A percentile compares a stretch with the other conserved stretches of the same genome.
phyloP scores from a whole-genome alignment of 345 rosid species.

The Hibiscus mutabilis region DNA sequence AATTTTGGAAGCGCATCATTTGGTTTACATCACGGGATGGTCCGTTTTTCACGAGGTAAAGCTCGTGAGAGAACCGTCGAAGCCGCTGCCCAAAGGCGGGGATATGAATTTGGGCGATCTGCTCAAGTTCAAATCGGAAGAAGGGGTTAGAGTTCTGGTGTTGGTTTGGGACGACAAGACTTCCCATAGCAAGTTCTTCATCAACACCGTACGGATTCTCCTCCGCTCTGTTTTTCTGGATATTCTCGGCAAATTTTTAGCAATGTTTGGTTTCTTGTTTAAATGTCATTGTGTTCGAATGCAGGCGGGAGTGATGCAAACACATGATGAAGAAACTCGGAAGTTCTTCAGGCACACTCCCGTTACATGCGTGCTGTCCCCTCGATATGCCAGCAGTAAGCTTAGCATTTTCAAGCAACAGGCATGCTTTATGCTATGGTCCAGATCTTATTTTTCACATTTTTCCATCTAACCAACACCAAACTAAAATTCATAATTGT shows the following conservation, averaged over 20 bases:
- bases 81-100: slow-evolving; percentile 55
- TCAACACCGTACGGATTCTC: background rate
- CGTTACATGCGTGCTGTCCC: slow-evolving; percentile 60
- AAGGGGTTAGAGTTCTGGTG: slow-evolving; percentile 77
- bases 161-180: slow-evolving; percentile 93
- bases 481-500: background rate
- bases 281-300: background rate
- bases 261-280: background rate
- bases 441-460: background rate
- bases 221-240: no score
- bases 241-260: background rate
- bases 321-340: slow-evolving; percentile 76
- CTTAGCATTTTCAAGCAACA: slow-evolving; percentile 81
- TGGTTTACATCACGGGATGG: slow-evolving; percentile 82
- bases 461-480: no score
- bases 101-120: slow-evolving; percentile 60
- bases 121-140: slow-evolving; percentile 71
- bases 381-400: slow-evolving; percentile 80
- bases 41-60: slow-evolving; percentile 71
- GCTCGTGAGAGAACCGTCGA: slow-evolving; percentile 60
- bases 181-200: slow-evolving; percentile 64
- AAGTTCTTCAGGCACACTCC: slow-evolving; percentile 71
- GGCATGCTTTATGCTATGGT: slow-evolving; percentile 43
- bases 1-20: slow-evolving; percentile 73
- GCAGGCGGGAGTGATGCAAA: slow-evolving; percentile 53